Conservation (phyloP, 2,329 filamentous ascomycete genomes). For the Gyromitra esculenta region DNA sequence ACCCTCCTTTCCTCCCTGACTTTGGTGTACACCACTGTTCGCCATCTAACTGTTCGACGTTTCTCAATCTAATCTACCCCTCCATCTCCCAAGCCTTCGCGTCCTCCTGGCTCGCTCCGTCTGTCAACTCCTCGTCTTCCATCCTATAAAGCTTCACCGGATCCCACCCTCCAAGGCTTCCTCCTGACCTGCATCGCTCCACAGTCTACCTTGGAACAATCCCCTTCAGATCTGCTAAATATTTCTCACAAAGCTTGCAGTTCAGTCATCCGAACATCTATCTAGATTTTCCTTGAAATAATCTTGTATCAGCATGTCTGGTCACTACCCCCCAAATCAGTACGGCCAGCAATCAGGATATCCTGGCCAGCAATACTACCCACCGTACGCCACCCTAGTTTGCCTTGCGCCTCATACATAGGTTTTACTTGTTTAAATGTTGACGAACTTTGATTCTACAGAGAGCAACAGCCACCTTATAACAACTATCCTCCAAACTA, state of each 20-base stretch:
- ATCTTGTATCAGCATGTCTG: constrained; percentile 50
- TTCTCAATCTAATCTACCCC: constrained; percentile 49
- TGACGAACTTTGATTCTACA: constrained; percentile 31
- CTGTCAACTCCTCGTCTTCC: constrained; percentile 30
- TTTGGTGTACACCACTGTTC: constrained; percentile 25
- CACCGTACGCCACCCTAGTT: constrained; percentile 42
- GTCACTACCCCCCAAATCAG: constrained; percentile 52
- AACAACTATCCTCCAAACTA: constrained; percentile 52
- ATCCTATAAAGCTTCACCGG: constrained; percentile 47
- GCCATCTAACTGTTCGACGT: constrained; percentile 45
- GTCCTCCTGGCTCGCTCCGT: constrained; percentile 26
- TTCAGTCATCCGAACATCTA: constrained; percentile 30
- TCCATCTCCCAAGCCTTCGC: constrained; percentile 41
- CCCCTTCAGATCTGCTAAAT: constrained; percentile 32
- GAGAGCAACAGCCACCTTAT: constrained; percentile 47
- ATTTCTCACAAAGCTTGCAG: constrained; percentile 15
- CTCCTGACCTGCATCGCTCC: constrained; percentile 46
- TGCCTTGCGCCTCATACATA: constrained; percentile 11
- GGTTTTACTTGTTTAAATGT: constrained; percentile 24
- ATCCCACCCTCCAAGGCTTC: constrained; percentile 43
- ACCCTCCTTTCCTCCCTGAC: constrained; percentile 28
- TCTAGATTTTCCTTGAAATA: constrained; percentile 23
- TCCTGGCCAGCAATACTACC: constrained; percentile 45
- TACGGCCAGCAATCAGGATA: constrained; percentile 52
- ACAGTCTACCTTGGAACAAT: constrained; percentile 37